Evolutionary conservation across 2,329 filamentous ascomycete species (phyloP), one percentile per base, ranked within the genome.

Genomic region (Ophiostoma montium): DNA sequence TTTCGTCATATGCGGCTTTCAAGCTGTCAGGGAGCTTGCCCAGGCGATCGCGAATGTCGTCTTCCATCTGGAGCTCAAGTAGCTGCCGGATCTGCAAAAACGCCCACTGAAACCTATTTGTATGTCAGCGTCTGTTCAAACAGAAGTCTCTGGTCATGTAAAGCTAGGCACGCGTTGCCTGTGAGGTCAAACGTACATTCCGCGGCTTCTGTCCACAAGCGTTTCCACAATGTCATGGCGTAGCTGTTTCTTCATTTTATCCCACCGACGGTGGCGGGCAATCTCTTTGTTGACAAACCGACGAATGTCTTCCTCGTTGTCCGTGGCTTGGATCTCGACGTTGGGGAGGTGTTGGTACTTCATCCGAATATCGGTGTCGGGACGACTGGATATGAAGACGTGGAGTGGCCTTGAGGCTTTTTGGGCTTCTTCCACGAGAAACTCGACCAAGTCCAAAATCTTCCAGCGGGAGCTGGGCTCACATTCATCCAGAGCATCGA

Each of bases 401-500:
- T 61, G 63, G 4, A 65, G 51, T 19, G 35, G 7, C 32, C 12
- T 33, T 10, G 9, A 33, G 1, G 58, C 57, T 2, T 55, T 57
- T 2, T 51, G 44, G 10, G 59, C 52, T 5, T 55, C n/a, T 3
- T 27, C 21, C 2, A 63, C 9, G 6, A 66, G 47, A 2, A 36
- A 36, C 2, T 60, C 47, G 4, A 67, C 49, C 0, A 47, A 30
- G 9, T 60, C 49, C 18, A 65, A 51, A 6, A 67, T 49, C 8
- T 57, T 42, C 6, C 49, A 27, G 12, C 64, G 58, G 2, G 54
- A 51, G 5, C 50, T 41, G 4, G 48, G 39, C 6, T 64, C 53
- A 48, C 62, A 64, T 53, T 67, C 64, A 46, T 66, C 64, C 36
- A 66, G 46, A 21, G 63, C 64, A 47, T 66, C 64, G 4, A 67